Base-by-base conservation (phyloP, 176 grass and related monocot species). In the Neostapfia colusana region DNA sequence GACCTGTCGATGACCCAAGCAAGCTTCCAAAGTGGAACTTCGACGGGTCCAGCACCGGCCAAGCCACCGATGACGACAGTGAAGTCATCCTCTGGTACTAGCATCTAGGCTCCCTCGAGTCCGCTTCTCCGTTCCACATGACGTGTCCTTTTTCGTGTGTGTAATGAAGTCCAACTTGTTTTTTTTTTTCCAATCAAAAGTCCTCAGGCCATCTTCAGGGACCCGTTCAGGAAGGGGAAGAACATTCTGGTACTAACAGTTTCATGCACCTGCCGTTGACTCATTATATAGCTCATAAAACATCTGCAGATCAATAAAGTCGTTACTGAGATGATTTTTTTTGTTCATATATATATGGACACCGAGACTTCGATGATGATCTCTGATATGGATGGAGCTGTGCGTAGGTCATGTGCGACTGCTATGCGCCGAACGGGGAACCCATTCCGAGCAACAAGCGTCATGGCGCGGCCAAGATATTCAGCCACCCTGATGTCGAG, bases 1-100 rank as follows among this genome's bases (percentile, higher is more conserved):
- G 89, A 23, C 91, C 95, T 23, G 82, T 94, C 8, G 87, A 71
- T 50, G 74, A 82, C 73, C 95, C 91, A 0, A 90, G 82, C 72
- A 85, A 98, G 84, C 89, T 98, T 63, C 95, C 95, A 36, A 98
- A 98, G 26, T 98, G 91, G 91, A 98, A 98, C n/a, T 98, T 90
- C 40, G 95, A 98, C 50, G 95, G 95, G 49, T 98, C 95, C 13
- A 98, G 95, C 82, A 98, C 95, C 7, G 87, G 89, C n/a, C 95
- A 98, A 55, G 95, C 95, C 43, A 79, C 82, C 1, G 91, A 91
- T 36, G 59, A 90, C 12, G 91, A 98, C 59, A 94, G 95, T 59
- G 91, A 98, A 71, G 95, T 98, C 53, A 94, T 92, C 82, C 84
- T 98, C 26, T 70, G 82, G 94, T 97, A 62, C 26, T 25, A 76